Base-by-base conservation (phyloP, 176 grass and related monocot species). In the Triticum monococcum region DNA sequence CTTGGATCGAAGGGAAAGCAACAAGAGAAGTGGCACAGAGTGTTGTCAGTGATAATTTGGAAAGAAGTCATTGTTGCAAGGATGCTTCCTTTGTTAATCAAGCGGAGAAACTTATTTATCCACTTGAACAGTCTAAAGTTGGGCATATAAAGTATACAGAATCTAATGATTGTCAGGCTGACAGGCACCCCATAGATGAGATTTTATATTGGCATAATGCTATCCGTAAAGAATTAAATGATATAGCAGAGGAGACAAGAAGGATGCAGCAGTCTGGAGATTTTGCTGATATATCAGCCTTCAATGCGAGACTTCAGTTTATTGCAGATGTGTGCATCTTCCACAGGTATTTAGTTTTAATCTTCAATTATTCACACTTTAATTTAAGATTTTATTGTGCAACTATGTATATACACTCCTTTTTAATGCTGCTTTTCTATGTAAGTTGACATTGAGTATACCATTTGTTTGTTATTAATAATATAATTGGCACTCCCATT, bases 301-400 rank as follows among this genome's bases (percentile, higher is more conserved):
- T 99, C 78, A 95, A 91, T 83, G 61, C 78, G 12, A 97, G 97
- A 68, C 92, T 99, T 86, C 92, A 99, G 76, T 97, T 99, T 88
- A 88, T 99, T 83, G 97, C 94, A 81, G 94, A 99, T 91, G 90
- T 99, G 76, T 99, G 97, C 89, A 94, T 97, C 68, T 99, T 94
- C 79, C 97, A 99, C 65, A 99, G 97, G 97, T 91, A 87, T 69
- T 9, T 26, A 50, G 17, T 72, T 65, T 83, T 9, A 10, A 12
- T 67, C 66, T 84, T 77, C 56, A 30, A 54, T 56, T 2, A 36
- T 63, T 17, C 28, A 43, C 40, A 85, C 77, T 40, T 18, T 80
- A 62, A 24, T 33, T 24, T 68, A 79, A 45, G 66, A 80, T 79
- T 12, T 43, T 43, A 9, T 77, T 69, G 16, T 38, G 35, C 32